A percentile compares a stretch with the other conserved stretches of the same genome.
These are phyloP conservation scores for Aspergillus sp. DNA, from an alignment of 2,329 filamentous ascomycete genomes.

Conservation along the genomic window DNA sequence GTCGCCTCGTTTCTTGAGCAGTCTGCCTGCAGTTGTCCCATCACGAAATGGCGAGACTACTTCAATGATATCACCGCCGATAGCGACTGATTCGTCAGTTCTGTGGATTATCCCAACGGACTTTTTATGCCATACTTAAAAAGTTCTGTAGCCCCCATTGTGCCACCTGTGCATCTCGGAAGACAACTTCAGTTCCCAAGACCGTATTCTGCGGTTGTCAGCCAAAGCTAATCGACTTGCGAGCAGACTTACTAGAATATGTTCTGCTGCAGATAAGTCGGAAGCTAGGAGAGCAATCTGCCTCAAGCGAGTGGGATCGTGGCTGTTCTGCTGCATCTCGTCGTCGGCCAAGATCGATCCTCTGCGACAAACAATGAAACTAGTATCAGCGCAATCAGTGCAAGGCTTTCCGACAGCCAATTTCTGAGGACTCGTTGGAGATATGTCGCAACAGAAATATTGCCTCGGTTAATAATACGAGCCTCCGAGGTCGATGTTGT, in stretches of 20 bases:
- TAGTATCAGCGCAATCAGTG: no score
- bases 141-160: slow-evolving; percentile 43
- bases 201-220: slow-evolving; percentile 22
- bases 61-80: slow-evolving; percentile 13
- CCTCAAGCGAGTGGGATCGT: background rate
- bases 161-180: slow-evolving; percentile 35
- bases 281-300: background rate
- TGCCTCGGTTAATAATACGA: no score
- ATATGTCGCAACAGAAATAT: no score
- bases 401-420: no score
- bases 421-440: no score
- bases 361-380: no score
- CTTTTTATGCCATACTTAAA: slow-evolving; percentile 24
- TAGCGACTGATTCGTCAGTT: slow-evolving; percentile 2
- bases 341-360: no score
- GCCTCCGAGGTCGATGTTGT: no score
- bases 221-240: background rate
- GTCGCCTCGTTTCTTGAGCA: slow-evolving; percentile 41
- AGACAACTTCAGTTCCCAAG: slow-evolving; percentile 40
- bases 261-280: background rate
- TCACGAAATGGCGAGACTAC: slow-evolving; percentile 38
- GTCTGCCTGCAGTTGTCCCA: slow-evolving; percentile 40
- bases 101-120: background rate
- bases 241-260: background rate
- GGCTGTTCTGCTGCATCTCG: background rate